Evolutionary conservation across 805 yeast genomes (phyloP).

Genomic region (Saccharomyces jurei): DNA sequence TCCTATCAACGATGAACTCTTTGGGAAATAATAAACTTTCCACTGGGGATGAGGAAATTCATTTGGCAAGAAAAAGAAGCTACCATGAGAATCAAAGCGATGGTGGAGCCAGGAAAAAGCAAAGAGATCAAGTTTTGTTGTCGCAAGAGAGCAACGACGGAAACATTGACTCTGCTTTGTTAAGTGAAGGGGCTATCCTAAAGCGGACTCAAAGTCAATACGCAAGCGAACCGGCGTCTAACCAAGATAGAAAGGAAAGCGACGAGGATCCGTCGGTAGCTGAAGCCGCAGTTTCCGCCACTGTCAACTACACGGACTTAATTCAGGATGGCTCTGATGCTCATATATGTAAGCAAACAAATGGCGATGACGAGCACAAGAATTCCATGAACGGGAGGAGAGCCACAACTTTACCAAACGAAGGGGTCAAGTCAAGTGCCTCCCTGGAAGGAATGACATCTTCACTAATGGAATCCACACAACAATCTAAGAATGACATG

Average conservation of each 20-base stretch:
- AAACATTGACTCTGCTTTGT: slow-evolving; percentile 28
- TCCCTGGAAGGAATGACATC: background rate
- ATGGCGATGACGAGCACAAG: background rate
- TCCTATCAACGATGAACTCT: background rate
- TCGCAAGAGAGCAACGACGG: slow-evolving; percentile 7
- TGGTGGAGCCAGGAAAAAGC: slow-evolving; percentile 2
- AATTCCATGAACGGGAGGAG: background rate
- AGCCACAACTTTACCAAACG: background rate
- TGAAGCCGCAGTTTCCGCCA: slow-evolving; percentile 10
- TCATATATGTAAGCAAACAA: background rate
- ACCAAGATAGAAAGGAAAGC: slow-evolving; percentile 5
- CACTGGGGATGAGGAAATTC: background rate
- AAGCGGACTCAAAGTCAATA: background rate
- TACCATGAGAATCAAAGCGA: background rate
- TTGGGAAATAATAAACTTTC: background rate
- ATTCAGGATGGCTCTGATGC: slow-evolving; percentile 3
- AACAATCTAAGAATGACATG: background rate
- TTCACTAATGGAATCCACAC: background rate
- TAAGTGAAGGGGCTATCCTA: slow-evolving; percentile 8
- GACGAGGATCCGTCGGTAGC: slow-evolving; percentile 7
- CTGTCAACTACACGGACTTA: slow-evolving; percentile 10
- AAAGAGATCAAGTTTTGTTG: background rate
- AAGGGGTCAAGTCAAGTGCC: background rate
- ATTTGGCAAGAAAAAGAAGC: slow-evolving; percentile 1
- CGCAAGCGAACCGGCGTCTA: slow-evolving; percentile 3